Base-by-base conservation (phyloP, 2,329 filamentous ascomycete genomes). In the Colletotrichum tamarilloi region DNA sequence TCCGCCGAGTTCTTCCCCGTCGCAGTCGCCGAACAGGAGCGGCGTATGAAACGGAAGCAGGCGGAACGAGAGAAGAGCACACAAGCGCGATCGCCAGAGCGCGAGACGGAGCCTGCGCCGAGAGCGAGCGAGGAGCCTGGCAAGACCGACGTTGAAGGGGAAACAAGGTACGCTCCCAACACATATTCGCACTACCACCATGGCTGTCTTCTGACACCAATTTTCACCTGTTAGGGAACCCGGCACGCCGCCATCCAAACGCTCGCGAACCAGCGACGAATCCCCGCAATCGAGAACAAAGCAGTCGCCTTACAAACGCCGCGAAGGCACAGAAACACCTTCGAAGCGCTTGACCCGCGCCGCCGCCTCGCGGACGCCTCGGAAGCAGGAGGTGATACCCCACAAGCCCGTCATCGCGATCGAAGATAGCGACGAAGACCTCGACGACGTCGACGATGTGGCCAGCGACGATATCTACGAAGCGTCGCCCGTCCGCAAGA, bases 1-100 rank as follows among this genome's bases (percentile, higher is more conserved):
- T 83, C 86, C 14, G 86, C 85, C 74, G 83, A 86, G 70, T 88
- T 89, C 77, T 87, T 86, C 63, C 82, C 85, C 6, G 81, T 83
- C 46, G 78, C 86, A 38, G 78, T 82, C 67, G 83, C 84, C n/a
- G 84, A 87, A 38, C 81, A 79, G 49, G 80, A 84, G 75, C 74
- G 76, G 19, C 76, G 75, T 38, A 72, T 68, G 42, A 75, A 76
- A 63, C 66, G 65, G 30, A 75, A 75, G 68, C 66, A 69, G 24
- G 66, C 64, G 7, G 42, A 77, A 35, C 42, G 65, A 26, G 70
- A 75, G 49, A 70, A 42, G 30, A 62, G 65, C 38, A 57, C 67
- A 71, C 53, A 73, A 65, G 71, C 62, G 28, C 63, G 24, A 19
- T 60, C 74, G 12, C 49, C 66, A 28, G 24, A 56, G 2, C n/a